A percentile compares a stretch with the other conserved stretches of the same genome.
phyloP scores from a whole-genome alignment of 1,139 yeast genomes.

The Arxiozyma telluris region DNA sequence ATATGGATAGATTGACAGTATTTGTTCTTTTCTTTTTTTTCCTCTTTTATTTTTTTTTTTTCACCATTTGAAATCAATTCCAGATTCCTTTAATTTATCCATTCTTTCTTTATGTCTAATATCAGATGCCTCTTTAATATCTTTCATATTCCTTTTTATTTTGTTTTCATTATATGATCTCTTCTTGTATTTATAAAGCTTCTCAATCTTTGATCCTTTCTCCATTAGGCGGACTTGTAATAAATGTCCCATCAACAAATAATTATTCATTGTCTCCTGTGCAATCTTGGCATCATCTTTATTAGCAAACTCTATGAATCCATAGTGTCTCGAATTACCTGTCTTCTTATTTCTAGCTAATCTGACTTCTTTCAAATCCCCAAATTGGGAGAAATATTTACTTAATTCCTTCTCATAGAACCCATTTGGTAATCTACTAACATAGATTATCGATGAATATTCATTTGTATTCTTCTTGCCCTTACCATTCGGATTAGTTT shows the following conservation, averaged over 20 bases:
- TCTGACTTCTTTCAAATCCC: conserved; percentile 66
- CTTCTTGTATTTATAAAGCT: conserved; percentile 51
- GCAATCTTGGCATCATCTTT: conserved; percentile 77
- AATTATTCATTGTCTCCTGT: conserved; percentile 92
- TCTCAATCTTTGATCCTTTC: conserved; percentile 43
- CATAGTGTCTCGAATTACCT: conserved; percentile 89
- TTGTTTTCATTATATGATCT: conserved; percentile 41
- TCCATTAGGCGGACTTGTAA: conserved; percentile 51
- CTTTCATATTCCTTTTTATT: conserved; percentile 36
- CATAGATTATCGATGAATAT: conserved; percentile 61
- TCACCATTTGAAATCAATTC: conserved; percentile 30
- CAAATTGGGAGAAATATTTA: conserved; percentile 82
- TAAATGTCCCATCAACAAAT: conserved; percentile 79
- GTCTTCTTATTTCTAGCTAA: conserved; percentile 84
- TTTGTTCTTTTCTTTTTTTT: too few species aligned
- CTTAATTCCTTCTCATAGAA: conserved; percentile 72
- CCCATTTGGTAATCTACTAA: conserved; percentile 89
- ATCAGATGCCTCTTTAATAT: conserved; percentile 26
- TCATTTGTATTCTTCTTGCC: conserved; percentile 15
- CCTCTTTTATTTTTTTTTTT: not conserved
- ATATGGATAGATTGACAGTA: not conserved
- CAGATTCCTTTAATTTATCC: conserved; percentile 27
- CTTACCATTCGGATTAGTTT: conserved; percentile 15
- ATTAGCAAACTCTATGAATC: conserved; percentile 73
- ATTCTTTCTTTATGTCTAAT: conserved; percentile 30